phyloP scores from a whole-genome alignment of 192 early-diverging fungal species.

The Umbelopsis sp. region DNA sequence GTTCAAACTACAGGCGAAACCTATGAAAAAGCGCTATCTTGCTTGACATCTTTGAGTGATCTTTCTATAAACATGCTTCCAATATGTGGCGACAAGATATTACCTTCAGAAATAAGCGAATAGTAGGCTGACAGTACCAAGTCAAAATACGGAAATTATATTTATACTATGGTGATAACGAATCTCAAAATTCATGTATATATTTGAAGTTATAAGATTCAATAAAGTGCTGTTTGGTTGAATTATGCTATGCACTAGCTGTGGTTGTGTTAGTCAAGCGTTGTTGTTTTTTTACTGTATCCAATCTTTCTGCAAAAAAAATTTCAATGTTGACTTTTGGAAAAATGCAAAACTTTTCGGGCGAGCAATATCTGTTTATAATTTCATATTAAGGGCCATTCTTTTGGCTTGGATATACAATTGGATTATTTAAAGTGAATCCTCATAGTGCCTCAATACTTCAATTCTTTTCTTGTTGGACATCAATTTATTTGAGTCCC shows the following conservation, averaged over 20 bases:
- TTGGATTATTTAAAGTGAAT: constrained; percentile 5
- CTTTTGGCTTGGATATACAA: not conserved
- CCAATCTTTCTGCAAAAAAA: not conserved
- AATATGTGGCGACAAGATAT: not conserved
- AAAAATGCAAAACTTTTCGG: not conserved
- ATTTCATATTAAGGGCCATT: constrained; percentile 15
- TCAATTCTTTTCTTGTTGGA: not conserved
- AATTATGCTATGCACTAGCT: no score
- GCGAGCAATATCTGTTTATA: constrained; percentile 14
- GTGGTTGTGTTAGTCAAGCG: no score
- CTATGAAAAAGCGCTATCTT: not conserved
- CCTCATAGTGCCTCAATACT: not conserved
- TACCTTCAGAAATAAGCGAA: not conserved
- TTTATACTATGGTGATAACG: no score
- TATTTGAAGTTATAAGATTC: no score
- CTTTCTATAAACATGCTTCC: constrained; percentile 7
- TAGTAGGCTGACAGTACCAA: not conserved
- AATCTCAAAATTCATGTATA: no score
- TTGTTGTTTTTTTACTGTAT: no score
- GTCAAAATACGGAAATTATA: no score
- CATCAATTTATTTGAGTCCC: not conserved
- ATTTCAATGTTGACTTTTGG: constrained; percentile 20
- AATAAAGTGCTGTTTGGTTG: no score
- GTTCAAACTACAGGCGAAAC: not conserved
- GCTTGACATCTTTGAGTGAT: not conserved